A percentile compares a stretch with the other conserved stretches of the same genome.
These are phyloP conservation scores for Scenedesmus sp. DNA, from an alignment of 163 green algal genomes.

Conservation along the genomic window DNA sequence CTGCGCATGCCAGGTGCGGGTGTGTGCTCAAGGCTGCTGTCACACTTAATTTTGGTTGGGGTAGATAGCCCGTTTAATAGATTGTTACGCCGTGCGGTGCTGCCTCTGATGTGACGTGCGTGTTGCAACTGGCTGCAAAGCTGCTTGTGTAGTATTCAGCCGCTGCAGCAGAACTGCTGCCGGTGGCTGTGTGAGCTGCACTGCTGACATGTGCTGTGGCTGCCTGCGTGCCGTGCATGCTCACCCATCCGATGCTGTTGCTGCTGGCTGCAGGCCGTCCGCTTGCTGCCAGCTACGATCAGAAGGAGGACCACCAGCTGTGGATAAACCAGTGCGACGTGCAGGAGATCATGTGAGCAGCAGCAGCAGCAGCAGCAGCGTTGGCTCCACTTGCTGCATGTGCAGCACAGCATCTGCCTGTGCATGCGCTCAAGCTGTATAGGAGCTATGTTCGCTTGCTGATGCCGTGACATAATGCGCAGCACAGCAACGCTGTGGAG, in stretches of 20 bases:
- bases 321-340: neutral
- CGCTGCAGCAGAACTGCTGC: neutral
- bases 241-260: neutral
- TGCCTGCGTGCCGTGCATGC: neutral
- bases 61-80: no score
- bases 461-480: no score
- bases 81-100: no score
- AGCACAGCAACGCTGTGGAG: no score
- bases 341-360: neutral
- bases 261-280: conserved; percentile 1
- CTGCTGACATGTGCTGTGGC: neutral
- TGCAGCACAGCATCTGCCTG: no score
- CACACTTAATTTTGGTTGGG: no score
- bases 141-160: no score
- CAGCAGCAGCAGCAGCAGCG: neutral
- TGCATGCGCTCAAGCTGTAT: no score
- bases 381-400: neutral
- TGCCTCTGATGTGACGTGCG: no score
- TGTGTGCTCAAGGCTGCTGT: neutral
- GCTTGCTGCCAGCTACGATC: conserved; percentile 15
- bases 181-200: neutral
- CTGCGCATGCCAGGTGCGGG: conserved; percentile 6
- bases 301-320: conserved; percentile 37
- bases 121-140: neutral
- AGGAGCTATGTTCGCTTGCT: no score